Evolutionary conservation across 176 grass and related monocot genomes (phyloP).

Genomic region (Olyra latifolia): DNA sequence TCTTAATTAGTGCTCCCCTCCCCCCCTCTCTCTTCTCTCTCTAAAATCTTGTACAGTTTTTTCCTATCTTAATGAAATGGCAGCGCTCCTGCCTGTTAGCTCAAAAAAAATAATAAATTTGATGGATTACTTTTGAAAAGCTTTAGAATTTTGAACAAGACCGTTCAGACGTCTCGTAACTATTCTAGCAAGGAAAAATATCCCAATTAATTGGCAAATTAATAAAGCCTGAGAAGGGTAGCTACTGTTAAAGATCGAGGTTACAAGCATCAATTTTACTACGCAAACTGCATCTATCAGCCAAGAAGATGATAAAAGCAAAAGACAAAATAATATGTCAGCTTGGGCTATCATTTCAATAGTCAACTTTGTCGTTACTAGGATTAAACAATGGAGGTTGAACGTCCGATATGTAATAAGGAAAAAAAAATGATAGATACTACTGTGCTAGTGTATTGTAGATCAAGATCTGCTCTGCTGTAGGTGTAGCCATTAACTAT

Average conservation of each 20-base stretch:
- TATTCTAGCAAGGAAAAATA: constrained; percentile 11
- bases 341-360: constrained; percentile 13
- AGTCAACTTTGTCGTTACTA: background rate
- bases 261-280: background rate
- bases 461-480: background rate
- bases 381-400: too few species aligned
- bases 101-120: too few species aligned
- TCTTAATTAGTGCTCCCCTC: too few species aligned
- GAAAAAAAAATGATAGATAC: too few species aligned
- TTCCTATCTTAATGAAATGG: too few species aligned
- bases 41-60: too few species aligned
- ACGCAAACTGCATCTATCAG: background rate
- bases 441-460: background rate
- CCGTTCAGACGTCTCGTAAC: constrained; percentile 10
- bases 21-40: too few species aligned
- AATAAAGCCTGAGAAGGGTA: background rate
- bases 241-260: background rate
- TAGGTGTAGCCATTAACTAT: background rate
- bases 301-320: background rate
- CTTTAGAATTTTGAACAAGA: background rate
- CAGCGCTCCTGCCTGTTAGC: too few species aligned
- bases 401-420: too few species aligned
- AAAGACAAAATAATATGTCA: constrained; percentile 3
- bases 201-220: background rate
- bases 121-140: background rate